phyloP scores from a whole-genome alignment of 1,284 basidiomycete species.

The Naganishia liquefaciens region DNA sequence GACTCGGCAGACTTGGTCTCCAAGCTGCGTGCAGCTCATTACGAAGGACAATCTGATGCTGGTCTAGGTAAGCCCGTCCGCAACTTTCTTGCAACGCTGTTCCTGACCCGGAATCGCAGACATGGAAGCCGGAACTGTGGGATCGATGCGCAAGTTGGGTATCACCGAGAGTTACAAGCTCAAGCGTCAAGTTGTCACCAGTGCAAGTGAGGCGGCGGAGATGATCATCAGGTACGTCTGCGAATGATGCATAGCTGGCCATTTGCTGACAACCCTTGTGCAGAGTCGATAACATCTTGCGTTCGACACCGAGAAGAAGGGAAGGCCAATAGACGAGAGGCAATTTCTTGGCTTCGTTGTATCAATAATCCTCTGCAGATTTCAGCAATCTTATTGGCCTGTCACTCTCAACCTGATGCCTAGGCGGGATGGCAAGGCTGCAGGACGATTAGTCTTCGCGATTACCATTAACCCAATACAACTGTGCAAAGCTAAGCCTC shows the following conservation, averaged over 20 bases:
- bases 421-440: background rate
- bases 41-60: slow-evolving; percentile 78
- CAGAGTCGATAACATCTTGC: slow-evolving; percentile 61
- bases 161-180: slow-evolving; percentile 97
- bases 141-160: slow-evolving; percentile 83
- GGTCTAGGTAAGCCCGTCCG: slow-evolving; percentile 70
- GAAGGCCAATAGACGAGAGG: slow-evolving; percentile 50
- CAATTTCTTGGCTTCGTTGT: slow-evolving; percentile 3
- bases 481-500: background rate
- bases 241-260: background rate
- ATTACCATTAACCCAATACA: slow-evolving; percentile 7
- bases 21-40: slow-evolving; percentile 87
- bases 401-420: too few relatives aligned
- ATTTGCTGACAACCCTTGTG: background rate
- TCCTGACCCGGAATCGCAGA: slow-evolving; percentile 58
- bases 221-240: slow-evolving; percentile 88
- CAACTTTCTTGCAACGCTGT: background rate
- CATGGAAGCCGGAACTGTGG: slow-evolving; percentile 81
- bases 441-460: background rate
- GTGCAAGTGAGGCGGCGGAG: slow-evolving; percentile 94
- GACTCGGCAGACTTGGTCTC: slow-evolving; percentile 96
- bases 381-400: too few relatives aligned
- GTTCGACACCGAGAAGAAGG: slow-evolving; percentile 61
- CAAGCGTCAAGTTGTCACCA: slow-evolving; percentile 90
- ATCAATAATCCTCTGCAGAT: background rate